Conservation (phyloP, 2,329 filamentous ascomycete genomes). For the Colletotrichum brevisporum region DNA sequence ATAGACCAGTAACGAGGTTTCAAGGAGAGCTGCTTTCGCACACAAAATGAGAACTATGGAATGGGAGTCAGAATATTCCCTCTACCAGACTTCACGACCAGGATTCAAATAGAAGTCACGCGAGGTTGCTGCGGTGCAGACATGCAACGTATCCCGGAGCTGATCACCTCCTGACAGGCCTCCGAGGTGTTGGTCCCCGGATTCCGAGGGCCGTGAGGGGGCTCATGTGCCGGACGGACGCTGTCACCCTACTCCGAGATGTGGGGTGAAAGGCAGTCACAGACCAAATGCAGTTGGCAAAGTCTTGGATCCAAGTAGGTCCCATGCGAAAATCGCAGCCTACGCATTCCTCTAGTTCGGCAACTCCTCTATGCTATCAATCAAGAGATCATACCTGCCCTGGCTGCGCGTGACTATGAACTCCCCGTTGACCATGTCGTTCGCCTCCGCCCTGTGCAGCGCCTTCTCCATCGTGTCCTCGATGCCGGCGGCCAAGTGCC, state of each 20-base stretch:
- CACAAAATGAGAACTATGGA: not conserved
- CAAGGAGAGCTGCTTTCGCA: not conserved
- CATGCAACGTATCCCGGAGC: not conserved
- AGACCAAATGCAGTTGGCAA: not conserved
- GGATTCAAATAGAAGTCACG: conserved; percentile 14
- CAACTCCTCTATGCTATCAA: conserved; percentile 46
- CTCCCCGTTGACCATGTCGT: conserved; percentile 49
- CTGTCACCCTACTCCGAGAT: conserved; percentile 10
- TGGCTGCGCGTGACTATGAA: conserved; percentile 41
- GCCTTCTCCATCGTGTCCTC: conserved; percentile 46
- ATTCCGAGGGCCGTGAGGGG: too few relatives aligned
- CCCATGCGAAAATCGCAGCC: too few relatives aligned
- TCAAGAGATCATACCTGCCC: conserved; percentile 46
- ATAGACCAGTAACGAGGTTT: too few relatives aligned
- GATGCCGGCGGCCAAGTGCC: conserved; percentile 48
- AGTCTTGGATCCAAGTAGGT: too few relatives aligned
- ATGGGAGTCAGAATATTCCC: not conserved
- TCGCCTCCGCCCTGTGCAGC: conserved; percentile 44
- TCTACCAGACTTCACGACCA: not conserved
- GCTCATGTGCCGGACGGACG: not conserved
- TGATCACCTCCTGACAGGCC: not conserved
- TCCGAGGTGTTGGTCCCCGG: not conserved
- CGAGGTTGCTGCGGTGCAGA: not conserved
- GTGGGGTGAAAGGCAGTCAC: not conserved
- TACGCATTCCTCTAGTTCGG: conserved; percentile 1